Evolutionary conservation across 192 early-diverging fungal genomes (phyloP).

Genomic region (Pilaira anomala): DNA sequence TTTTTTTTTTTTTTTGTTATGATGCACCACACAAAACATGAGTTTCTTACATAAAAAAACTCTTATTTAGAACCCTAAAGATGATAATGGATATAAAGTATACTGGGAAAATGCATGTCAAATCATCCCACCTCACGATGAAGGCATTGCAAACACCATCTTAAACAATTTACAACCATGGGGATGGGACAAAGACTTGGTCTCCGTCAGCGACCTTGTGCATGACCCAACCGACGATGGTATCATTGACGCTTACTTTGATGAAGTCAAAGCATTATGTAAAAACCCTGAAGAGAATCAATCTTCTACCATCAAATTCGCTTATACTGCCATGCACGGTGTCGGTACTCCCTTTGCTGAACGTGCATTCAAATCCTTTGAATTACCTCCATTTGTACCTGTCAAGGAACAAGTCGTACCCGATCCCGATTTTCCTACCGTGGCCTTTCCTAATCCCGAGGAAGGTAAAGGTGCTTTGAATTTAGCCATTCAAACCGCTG

Average conservation of each 20-base stretch:
- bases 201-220: slow-evolving; percentile 49
- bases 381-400: slow-evolving; percentile 60
- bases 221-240: slow-evolving; percentile 54
- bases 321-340: slow-evolving; percentile 96
- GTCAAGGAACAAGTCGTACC: slow-evolving; percentile 70
- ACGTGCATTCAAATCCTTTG: slow-evolving; percentile 64
- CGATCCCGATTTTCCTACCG: slow-evolving; percentile 90
- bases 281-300: slow-evolving; percentile 40
- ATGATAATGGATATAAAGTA: slow-evolving; percentile 91
- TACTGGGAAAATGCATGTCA: slow-evolving; percentile 89
- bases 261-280: slow-evolving; percentile 46
- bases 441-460: slow-evolving; percentile 84
- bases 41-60: neutral
- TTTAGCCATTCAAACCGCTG: slow-evolving; percentile 68
- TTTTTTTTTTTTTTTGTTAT: neutral
- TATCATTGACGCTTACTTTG: slow-evolving; percentile 73
- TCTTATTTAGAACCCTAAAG: slow-evolving; percentile 72
- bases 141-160: slow-evolving; percentile 74
- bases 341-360: slow-evolving; percentile 79
- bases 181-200: slow-evolving; percentile 66
- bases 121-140: slow-evolving; percentile 88
- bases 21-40: neutral
- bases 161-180: slow-evolving; percentile 59
- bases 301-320: slow-evolving; percentile 56
- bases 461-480: slow-evolving; percentile 83